A percentile compares a stretch with the other conserved stretches of the same genome.
These are phyloP conservation scores for Glycine soja DNA, from an alignment of 306 rosid genomes.

Conservation along the genomic window DNA sequence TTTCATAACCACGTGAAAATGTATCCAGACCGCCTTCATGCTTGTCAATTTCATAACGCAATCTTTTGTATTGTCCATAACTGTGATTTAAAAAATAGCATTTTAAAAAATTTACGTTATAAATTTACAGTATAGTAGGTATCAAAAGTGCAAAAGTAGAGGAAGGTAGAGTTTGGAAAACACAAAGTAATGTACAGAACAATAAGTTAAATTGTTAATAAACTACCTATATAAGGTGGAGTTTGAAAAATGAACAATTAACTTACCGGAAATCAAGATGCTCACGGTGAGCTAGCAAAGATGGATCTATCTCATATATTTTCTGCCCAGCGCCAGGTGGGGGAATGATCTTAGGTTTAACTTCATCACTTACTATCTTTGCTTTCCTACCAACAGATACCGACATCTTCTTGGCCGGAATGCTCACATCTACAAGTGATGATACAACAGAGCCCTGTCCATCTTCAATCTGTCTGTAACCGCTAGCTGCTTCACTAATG, in stretches of 20 bases:
- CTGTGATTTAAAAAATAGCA: constrained; percentile 54
- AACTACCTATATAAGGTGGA: constrained; percentile 11
- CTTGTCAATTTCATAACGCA: constrained; percentile 81
- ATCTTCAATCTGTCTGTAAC: constrained; percentile 48
- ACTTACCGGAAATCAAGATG: constrained; percentile 98
- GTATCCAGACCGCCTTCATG: constrained; percentile 93
- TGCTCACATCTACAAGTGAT: constrained; percentile 50
- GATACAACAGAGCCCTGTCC: constrained; percentile 52
- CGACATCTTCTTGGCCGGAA: constrained; percentile 54
- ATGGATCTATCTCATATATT: constrained; percentile 84
- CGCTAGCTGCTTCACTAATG: constrained; percentile 48
- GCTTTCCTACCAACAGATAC: constrained; percentile 47
- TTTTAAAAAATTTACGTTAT: constrained; percentile 39
- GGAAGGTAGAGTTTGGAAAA: constrained; percentile 34
- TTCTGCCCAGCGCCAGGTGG: constrained; percentile 83
- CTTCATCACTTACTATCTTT: constrained; percentile 44
- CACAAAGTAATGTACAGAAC: constrained; percentile 10
- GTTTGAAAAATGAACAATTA: constrained; percentile 20
- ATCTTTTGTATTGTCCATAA: constrained; percentile 73
- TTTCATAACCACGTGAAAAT: constrained; percentile 97
- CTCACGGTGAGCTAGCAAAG: constrained; percentile 53
- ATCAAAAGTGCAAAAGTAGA: constrained; percentile 21
- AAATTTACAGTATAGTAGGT: constrained; percentile 11
- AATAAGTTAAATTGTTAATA: constrained; percentile 10
- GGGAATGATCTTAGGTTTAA: constrained; percentile 60